Evolutionary conservation across 495 filamentous ascomycete species (phyloP).

Genomic region (Astrothelium subdiscretum): DNA sequence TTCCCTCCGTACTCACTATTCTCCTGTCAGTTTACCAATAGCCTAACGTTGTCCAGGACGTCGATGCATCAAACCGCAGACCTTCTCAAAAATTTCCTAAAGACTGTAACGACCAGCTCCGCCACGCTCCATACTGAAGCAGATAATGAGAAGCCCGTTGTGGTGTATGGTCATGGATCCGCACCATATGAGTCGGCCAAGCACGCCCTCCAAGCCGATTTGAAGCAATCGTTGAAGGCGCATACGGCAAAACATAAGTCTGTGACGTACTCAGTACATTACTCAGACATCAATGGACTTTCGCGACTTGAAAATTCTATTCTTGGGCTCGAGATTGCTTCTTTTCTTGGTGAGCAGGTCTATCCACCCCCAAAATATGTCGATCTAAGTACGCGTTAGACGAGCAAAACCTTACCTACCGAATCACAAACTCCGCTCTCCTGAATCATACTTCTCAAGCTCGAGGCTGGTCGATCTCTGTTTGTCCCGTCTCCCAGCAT

Average conservation of each 20-base stretch:
- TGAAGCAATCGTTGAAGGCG: conserved; percentile 15
- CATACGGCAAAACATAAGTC: conserved; percentile 8
- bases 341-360: conserved; percentile 12
- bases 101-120: conserved; percentile 7
- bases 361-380: neutral
- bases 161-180: conserved; percentile 8
- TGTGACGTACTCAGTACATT: conserved; percentile 18
- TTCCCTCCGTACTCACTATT: too few relatives aligned
- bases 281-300: conserved; percentile 17
- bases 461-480: conserved; percentile 14
- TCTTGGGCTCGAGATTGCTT: conserved; percentile 12
- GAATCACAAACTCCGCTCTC: conserved; percentile 12
- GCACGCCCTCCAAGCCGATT: conserved; percentile 11
- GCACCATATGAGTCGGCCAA: conserved; percentile 13
- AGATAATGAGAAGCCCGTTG: conserved; percentile 12
- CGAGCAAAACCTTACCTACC: conserved; percentile 11
- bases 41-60: neutral
- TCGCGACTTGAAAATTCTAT: conserved; percentile 17
- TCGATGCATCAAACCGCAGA: conserved; percentile 10
- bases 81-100: conserved; percentile 11
- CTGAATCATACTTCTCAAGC: conserved; percentile 10
- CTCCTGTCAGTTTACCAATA: neutral
- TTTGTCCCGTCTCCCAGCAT: conserved; percentile 7
- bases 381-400: neutral
- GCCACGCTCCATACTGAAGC: conserved; percentile 14